These are phyloP conservation scores for Manihot esculenta DNA, from an alignment of 441 rosid genomes.

Conservation along the genomic window DNA sequence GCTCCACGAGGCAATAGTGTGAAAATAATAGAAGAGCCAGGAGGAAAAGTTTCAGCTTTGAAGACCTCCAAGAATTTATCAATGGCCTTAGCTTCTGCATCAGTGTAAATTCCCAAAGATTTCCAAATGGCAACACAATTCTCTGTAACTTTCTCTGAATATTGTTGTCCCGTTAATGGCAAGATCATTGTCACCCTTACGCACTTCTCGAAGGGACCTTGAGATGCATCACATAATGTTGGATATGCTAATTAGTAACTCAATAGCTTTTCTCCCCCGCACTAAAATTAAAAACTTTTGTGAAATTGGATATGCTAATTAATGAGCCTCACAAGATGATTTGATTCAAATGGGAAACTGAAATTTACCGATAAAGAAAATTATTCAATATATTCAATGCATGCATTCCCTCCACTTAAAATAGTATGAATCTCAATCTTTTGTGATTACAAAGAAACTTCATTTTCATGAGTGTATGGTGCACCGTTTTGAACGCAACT, in stretches of 20 bases:
- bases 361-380: too few species aligned
- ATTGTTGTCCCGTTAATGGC: conserved; percentile 80
- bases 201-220: conserved; percentile 77
- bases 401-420: too few species aligned
- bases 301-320: neutral
- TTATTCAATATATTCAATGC: too few species aligned
- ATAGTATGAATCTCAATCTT: too few species aligned
- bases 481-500: too few species aligned
- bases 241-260: neutral
- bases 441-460: too few species aligned
- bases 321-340: neutral
- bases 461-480: too few species aligned
- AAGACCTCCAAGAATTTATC: conserved; percentile 57
- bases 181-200: conserved; percentile 62
- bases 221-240: neutral
- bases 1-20: conserved; percentile 54
- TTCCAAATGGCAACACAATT: conserved; percentile 76
- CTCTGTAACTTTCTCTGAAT: conserved; percentile 73
- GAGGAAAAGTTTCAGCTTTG: conserved; percentile 64
- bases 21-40: conserved; percentile 74
- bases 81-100: conserved; percentile 70
- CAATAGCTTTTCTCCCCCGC: neutral
- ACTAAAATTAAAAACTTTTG: neutral
- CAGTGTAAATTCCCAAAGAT: conserved; percentile 61
- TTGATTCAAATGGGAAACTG: too few species aligned